These are phyloP conservation scores for Austroboletus festivus DNA, from an alignment of 768 basidiomycete genomes.

Conservation along the genomic window DNA sequence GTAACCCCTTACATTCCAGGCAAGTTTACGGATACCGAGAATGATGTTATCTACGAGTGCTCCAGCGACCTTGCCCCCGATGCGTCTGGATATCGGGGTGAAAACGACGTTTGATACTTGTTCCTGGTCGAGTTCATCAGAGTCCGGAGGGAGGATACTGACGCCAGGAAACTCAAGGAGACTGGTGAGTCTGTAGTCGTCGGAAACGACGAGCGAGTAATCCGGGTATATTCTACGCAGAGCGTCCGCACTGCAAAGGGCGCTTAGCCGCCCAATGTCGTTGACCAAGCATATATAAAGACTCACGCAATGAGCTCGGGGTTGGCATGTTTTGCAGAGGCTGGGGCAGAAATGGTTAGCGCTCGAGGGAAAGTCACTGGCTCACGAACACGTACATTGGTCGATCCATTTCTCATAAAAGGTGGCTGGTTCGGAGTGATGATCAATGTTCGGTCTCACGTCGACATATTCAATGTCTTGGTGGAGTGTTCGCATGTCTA, in stretches of 20 bases:
- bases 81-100: constrained; percentile 42
- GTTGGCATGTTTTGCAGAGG: constrained; percentile 49
- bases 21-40: constrained; percentile 51
- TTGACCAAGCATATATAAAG: not conserved
- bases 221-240: constrained; percentile 60
- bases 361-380: not conserved
- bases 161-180: constrained; percentile 52
- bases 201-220: constrained; percentile 55
- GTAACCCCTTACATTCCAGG: constrained; percentile 52
- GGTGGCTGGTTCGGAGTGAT: constrained; percentile 24
- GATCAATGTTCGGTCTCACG: constrained; percentile 4
- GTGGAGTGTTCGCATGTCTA: constrained; percentile 8
- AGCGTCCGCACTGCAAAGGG: constrained; percentile 36
- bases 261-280: constrained; percentile 6
- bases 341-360: constrained; percentile 27
- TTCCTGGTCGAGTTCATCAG: constrained; percentile 44
- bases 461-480: constrained; percentile 29
- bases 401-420: constrained; percentile 54
- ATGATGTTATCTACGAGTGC: constrained; percentile 48
- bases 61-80: constrained; percentile 44
- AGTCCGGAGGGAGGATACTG: constrained; percentile 41
- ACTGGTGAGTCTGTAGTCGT: constrained; percentile 43
- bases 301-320: constrained; percentile 48
- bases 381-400: constrained; percentile 37
- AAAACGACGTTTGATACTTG: constrained; percentile 51